A percentile compares a stretch with the other conserved stretches of the same genome.
Conservation (phyloP, 2,329 filamentous ascomycete species). For the Aspergillus brasiliensis region DNA sequence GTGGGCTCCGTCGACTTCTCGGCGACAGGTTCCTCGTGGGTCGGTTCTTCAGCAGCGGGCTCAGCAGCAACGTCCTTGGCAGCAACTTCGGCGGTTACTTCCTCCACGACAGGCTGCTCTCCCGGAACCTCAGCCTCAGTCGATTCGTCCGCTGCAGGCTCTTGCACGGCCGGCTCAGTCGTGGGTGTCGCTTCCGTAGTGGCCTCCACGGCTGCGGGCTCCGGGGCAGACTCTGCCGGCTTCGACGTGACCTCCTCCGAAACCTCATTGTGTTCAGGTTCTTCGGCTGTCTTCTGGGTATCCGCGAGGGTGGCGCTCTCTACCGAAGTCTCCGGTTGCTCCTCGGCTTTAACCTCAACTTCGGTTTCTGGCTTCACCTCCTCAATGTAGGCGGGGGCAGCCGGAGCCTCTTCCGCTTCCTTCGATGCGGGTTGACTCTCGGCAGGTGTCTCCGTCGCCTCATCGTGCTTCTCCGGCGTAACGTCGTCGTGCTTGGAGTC, state of each 20-base stretch:
- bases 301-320: not conserved
- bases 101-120: constrained; percentile 3
- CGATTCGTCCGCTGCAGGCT: not conserved
- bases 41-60: constrained; percentile 8
- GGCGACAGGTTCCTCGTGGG: constrained; percentile 1
- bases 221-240: constrained; percentile 7
- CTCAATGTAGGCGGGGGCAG: not conserved
- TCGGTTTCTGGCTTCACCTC: not conserved
- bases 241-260: not conserved
- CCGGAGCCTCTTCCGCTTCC: not conserved
- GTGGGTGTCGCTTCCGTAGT: constrained; percentile 2
- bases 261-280: constrained; percentile 10
- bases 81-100: not conserved
- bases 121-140: not conserved
- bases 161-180: constrained; percentile 1
- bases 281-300: constrained; percentile 6
- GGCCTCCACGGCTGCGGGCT: constrained; percentile 9
- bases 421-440: constrained; percentile 3
- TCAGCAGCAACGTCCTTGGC: constrained; percentile 3
- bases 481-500: constrained; percentile 7
- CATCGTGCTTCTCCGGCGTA: not conserved
- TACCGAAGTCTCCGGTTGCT: not conserved
- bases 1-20: constrained; percentile 9
- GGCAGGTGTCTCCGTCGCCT: not conserved
- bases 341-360: constrained; percentile 2